A percentile compares a stretch with the other conserved stretches of the same genome.
Evolutionary conservation across 108 stramenopile genomes (phyloP).

Genomic region (Conticribra weissflogii): DNA sequence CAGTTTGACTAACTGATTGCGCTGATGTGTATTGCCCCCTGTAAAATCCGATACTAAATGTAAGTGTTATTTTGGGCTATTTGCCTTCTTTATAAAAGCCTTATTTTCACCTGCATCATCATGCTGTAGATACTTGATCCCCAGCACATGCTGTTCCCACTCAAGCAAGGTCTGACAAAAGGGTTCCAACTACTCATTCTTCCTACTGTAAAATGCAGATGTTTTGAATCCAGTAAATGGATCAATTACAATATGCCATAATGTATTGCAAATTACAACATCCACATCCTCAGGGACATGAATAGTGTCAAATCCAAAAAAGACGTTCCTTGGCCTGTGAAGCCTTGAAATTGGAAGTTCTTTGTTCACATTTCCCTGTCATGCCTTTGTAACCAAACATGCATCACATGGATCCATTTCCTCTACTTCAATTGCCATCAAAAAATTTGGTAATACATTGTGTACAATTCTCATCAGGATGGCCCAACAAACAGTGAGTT

Average conservation of each 20-base stretch:
- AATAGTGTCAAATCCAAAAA: slow-evolving; percentile 2
- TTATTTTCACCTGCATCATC: slow-evolving; percentile 51
- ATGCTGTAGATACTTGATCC: slow-evolving; percentile 9
- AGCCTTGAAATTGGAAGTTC: neutral
- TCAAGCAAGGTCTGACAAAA: neutral
- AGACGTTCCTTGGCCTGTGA: neutral
- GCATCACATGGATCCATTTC: neutral
- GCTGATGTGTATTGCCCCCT: slow-evolving; percentile 36
- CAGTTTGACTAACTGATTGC: slow-evolving; percentile 34
- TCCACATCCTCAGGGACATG: neutral
- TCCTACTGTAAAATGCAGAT: slow-evolving; percentile 21
- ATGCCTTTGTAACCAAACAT: neutral
- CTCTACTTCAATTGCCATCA: no score
- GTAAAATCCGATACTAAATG: slow-evolving; percentile 30
- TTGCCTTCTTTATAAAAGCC: slow-evolving; percentile 8
- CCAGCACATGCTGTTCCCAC: neutral
- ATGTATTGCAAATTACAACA: neutral
- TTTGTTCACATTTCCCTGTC: neutral
- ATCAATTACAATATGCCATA: slow-evolving; percentile 39
- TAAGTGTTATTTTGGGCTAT: slow-evolving; percentile 15
- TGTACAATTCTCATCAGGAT: neutral
- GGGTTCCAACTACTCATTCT: slow-evolving; percentile 7
- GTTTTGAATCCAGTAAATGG: slow-evolving; percentile 5
- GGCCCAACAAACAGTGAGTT: slow-evolving; percentile 2
- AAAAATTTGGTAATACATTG: neutral